These are phyloP conservation scores for Huntiella bhutanensis DNA, from an alignment of 2,329 filamentous ascomycete species.

Conservation along the genomic window DNA sequence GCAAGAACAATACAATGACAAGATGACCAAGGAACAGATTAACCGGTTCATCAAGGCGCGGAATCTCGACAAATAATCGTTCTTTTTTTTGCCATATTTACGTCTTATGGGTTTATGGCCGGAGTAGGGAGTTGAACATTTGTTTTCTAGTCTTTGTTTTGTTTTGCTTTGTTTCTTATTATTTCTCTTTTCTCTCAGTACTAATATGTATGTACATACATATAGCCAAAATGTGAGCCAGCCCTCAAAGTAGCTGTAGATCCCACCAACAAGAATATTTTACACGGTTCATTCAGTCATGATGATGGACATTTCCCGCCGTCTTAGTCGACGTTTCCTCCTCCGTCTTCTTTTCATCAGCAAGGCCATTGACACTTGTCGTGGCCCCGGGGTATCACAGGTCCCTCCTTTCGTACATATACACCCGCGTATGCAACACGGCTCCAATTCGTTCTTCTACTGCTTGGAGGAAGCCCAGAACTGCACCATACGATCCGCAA, in stretches of 20 bases:
- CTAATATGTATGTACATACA: neutral
- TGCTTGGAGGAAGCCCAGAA: conserved; percentile 4
- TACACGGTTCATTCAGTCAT: conserved; percentile 9
- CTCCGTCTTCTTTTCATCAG: neutral
- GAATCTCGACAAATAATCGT: conserved; percentile 30
- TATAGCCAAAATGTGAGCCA: neutral
- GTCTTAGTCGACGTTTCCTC: neutral
- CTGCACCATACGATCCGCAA: conserved; percentile 25
- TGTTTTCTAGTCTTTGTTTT: neutral
- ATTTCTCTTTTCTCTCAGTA: neutral
- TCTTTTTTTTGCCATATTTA: conserved; percentile 5
- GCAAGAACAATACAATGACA: conserved; percentile 41
- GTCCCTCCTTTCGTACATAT: neutral
- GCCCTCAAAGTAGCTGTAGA: no score
- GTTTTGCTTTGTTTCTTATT: neutral
- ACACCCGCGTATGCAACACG: neutral
- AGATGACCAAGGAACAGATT: conserved; percentile 37
- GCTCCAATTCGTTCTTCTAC: neutral
- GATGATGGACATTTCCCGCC: neutral
- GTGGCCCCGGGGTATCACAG: neutral
- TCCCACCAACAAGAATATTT: neutral
- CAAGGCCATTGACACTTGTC: neutral
- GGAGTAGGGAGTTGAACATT: neutral
- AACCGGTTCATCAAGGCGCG: conserved; percentile 40
- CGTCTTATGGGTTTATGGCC: neutral